Evolutionary conservation across 345 rosid genomes (phyloP).

Genomic region (Microcos paniculata): DNA sequence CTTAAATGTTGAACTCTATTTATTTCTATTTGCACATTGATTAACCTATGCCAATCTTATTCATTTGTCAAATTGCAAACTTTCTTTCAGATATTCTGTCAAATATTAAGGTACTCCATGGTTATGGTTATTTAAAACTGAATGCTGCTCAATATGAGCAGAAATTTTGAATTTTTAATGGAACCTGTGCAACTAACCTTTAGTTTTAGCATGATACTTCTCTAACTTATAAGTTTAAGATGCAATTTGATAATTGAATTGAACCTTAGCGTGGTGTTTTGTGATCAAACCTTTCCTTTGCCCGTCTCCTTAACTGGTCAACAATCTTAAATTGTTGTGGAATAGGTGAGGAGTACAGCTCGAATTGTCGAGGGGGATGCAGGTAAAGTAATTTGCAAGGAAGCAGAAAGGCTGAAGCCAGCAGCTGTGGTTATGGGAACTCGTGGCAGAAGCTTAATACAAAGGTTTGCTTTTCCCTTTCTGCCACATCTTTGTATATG

Average conservation of each 20-base stretch:
- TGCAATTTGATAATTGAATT: neutral
- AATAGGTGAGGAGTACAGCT: slow-evolving; percentile 62
- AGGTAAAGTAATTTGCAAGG: slow-evolving; percentile 72
- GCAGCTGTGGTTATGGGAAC: slow-evolving; percentile 92
- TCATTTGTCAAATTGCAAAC: neutral
- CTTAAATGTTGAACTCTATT: neutral
- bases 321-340: neutral
- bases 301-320: neutral
- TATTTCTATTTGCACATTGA: neutral
- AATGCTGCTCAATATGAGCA: neutral
- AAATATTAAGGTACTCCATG: neutral
- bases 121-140: neutral
- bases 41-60: neutral
- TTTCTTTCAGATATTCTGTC: neutral
- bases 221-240: neutral
- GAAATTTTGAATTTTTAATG: neutral
- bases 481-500: neutral
- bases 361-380: slow-evolving; percentile 81
- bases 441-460: slow-evolving; percentile 77
- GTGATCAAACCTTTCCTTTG: neutral
- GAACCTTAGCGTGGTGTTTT: neutral
- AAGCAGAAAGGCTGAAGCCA: slow-evolving; percentile 79
- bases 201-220: neutral
- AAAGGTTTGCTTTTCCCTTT: slow-evolving; percentile 46
- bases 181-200: neutral